phyloP scores from a whole-genome alignment of 352 stramenopile species.

The Phytophthora melonis region DNA sequence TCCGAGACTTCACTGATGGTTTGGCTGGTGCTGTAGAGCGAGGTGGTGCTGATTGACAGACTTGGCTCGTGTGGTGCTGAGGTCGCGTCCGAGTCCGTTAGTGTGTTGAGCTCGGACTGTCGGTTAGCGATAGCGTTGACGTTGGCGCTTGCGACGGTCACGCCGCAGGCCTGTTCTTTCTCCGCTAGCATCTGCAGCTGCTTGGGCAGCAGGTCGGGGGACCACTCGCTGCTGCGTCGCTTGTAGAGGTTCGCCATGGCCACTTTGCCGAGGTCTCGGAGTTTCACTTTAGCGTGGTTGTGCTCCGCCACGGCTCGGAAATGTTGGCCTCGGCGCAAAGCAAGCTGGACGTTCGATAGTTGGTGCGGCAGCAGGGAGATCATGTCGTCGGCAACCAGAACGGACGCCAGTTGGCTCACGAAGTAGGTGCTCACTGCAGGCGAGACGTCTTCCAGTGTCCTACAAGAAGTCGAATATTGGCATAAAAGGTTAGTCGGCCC shows the following conservation, averaged over 20 bases:
- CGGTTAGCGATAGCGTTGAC: conserved; percentile 35
- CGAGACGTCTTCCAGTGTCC: conserved; percentile 68
- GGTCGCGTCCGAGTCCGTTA: neutral
- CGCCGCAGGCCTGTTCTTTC: conserved; percentile 24
- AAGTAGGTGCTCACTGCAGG: conserved; percentile 86
- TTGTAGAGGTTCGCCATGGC: conserved; percentile 73
- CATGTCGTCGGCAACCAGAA: conserved; percentile 77
- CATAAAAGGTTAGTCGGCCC: neutral
- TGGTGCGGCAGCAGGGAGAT: conserved; percentile 63
- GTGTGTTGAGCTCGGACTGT: conserved; percentile 8
- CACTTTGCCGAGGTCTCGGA: conserved; percentile 66
- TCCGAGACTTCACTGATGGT: conserved; percentile 17
- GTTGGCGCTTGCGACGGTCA: conserved; percentile 12
- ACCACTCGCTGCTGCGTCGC: conserved; percentile 77
- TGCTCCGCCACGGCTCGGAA: conserved; percentile 71
- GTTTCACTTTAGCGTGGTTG: conserved; percentile 58
- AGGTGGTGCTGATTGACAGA: neutral
- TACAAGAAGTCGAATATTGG: conserved; percentile 20
- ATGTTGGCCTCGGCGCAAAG: conserved; percentile 59
- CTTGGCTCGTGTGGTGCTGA: neutral
- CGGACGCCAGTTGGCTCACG: conserved; percentile 76
- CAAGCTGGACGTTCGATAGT: conserved; percentile 58
- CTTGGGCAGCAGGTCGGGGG: conserved; percentile 69
- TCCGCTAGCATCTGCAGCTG: conserved; percentile 69
- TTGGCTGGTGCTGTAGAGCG: conserved; percentile 18